Conservation (phyloP, 768 basidiomycete genomes). For the Hortiboletus flavorubellus region DNA sequence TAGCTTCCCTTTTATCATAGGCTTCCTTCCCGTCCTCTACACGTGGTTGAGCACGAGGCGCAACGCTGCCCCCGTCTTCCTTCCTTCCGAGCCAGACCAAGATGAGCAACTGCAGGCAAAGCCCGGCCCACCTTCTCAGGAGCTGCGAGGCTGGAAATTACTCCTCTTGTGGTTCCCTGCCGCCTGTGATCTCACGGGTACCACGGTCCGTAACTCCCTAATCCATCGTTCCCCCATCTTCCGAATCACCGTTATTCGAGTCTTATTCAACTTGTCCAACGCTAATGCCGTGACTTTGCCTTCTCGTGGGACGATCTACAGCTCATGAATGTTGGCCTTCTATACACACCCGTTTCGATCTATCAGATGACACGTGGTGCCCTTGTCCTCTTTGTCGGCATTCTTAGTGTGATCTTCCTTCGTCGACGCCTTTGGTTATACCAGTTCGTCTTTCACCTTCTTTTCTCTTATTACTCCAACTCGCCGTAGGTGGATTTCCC, state of each 20-base stretch:
- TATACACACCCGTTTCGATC: slow-evolving; percentile 95
- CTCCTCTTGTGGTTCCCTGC: slow-evolving; percentile 87
- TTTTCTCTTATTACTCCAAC: slow-evolving; percentile 1
- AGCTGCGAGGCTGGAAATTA: slow-evolving; percentile 64
- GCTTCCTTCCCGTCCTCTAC: slow-evolving; percentile 83
- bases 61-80: slow-evolving; percentile 48
- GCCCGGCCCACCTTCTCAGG: slow-evolving; percentile 31
- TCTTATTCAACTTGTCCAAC: slow-evolving; percentile 4
- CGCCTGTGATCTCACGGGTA: slow-evolving; percentile 84
- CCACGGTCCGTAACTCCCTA: slow-evolving; percentile 59
- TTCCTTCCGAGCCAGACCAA: slow-evolving; percentile 49
- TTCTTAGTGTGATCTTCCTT: slow-evolving; percentile 90
- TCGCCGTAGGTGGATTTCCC: slow-evolving; percentile 74
- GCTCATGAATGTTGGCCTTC: slow-evolving; percentile 93
- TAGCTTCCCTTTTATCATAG: slow-evolving; percentile 37
- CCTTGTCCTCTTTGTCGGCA: slow-evolving; percentile 89
- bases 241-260: slow-evolving; percentile 4
- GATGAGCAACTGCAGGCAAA: slow-evolving; percentile 38
- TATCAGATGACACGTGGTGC: slow-evolving; percentile 97
- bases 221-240: slow-evolving; percentile 10
- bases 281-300: slow-evolving; percentile 18
- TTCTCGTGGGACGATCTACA: slow-evolving; percentile 24
- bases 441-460: slow-evolving; percentile 51
- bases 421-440: slow-evolving; percentile 81
- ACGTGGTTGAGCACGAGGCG: slow-evolving; percentile 53